Base-by-base conservation (phyloP, 2,329 filamentous ascomycete species). In the Fusarium longipes region DNA sequence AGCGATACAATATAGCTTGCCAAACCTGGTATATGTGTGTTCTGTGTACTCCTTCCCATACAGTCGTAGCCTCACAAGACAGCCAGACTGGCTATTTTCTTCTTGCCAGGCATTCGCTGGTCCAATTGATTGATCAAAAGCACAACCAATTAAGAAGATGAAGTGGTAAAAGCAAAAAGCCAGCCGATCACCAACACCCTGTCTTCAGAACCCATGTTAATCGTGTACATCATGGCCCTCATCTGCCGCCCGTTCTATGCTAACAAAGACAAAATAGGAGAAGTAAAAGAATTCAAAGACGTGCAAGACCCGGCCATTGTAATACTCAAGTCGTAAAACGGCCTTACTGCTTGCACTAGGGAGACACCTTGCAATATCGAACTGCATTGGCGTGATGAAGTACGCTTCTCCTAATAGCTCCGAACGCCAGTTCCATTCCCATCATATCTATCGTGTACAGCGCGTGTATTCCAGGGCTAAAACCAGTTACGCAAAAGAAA, bases 151-250 rank as follows among this genome's bases (percentile, higher is more conserved):
- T 17, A 49, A 52, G 8, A 54, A 52, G 25, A 14, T n/a, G 24
- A 39, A 54, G 15, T 29, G 43, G 40, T 35, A 53, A 61, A 57
- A 57, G 24, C 48, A 55, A 44, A 35, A 53, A 51, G 15, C 36
- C 40, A 42, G 30, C 36, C 36, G 32, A 30, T 52, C 42, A 47
- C 48, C 35, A 50, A 67, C 63, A 70, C 59, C 63, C 36, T 10
- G 45, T 35, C 53, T 44, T 50, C 32, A 35, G 32, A 70, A 64
- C 55, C 54, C 63, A 70, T 70, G 67, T 33, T 50, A 48, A 70
- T 70, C 67, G 67, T 70, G 14, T 70, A 65, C 44, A 47, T 68
- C 63, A 70, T 70, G 67, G 67, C 38, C n/a, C 47, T 61, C 48
- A 24, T 64, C 38, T 38, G 47, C 55, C 52, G 10, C 54, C 47